Base-by-base conservation (phyloP, 768 basidiomycete genomes). In the Leccinellum albellum region DNA sequence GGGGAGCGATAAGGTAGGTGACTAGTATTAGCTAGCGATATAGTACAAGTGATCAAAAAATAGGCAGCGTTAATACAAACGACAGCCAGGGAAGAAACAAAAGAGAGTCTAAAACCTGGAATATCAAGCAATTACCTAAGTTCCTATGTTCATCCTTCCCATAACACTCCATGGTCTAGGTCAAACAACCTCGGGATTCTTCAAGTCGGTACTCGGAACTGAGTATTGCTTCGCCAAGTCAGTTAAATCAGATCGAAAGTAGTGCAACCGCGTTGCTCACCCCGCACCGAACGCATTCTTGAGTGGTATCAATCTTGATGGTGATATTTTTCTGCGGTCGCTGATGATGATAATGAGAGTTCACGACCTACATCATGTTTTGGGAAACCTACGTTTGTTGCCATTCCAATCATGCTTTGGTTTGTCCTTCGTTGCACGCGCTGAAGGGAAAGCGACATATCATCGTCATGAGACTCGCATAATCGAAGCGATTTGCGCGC, bases 401-500 rank as follows among this genome's bases (percentile, higher is more conserved):
- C 20, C 13, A 13, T 23, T 23, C 21, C 21, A 6, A 44, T n/a
- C 35, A n/a, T 37, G 35, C 35, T 37, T 37, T 35, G 33, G 33
- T 35, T 35, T 15, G 20, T 21, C 60, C 6, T 55, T 63, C 67
- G 71, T 8, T 62, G 64, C 1, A 64, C 59, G 1, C 68, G 68
- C 31, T 73, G 70, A 1, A 73, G 63, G 3, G 68, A 72, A 6
- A 73, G 58, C 0, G 70, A 73, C 70, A 68, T 61, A 14, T 73
- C 66, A 21, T 73, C 70, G 21, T 56, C 63, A 1, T 50, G 54
- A 13, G n/a, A n/a, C n/a, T n/a, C n/a, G n/a, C n/a, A n/a, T n/a
- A n/a, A n/a, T n/a, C n/a, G n/a, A n/a, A n/a, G 74, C 65, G 70
- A 76, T 54, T 80, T 80, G 12, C 83, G 75, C 3, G 82, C 83